Evolutionary conservation across 345 rosid genomes (phyloP), one percentile per base, ranked within the genome.

Genomic region (Citrus reticulata): DNA sequence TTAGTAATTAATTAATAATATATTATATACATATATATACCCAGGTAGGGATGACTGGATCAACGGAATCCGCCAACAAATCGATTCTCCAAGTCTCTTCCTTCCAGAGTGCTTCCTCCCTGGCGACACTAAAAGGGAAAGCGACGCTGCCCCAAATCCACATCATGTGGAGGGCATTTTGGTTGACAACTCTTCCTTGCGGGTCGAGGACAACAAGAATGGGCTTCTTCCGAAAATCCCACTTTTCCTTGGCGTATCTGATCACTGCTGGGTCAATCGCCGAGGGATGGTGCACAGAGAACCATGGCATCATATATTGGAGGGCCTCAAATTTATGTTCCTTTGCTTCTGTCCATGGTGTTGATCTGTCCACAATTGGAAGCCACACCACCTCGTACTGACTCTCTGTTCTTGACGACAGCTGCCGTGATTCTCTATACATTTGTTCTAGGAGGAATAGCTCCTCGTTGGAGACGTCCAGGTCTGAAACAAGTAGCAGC

Each of bases 341-440:
- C 19, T 59, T 77, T 25, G 10, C 60, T 2, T 79, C 85, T 11
- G 71, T 57, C 88, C 85, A 86, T 30, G 83, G 81, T 3, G 77
- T 30, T 22, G 88, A 81, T 64, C 79, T 61, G 60, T 87, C 91
- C 54, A 86, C 83, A 9, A 89, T 77, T 0, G 95, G 92, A 20
- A 93, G 75, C 97, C 97, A 93, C 22, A 91, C 88, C 4, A 91
- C 83, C 82, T 91, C 93, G 57, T 83, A 93, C 64, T 85, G 91
- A 57, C 84, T 82, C 57, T 91, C 91, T 2, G 62, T 14, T 83
- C 88, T 84, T 7, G 66, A 32, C 13, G 88, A 79, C 2, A 73
- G 64, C 25, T 71, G 78, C 49, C 80, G 81, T 5, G 90, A 77
- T 68, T 91, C 92, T 0, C 11, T 59, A 70, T 85, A 89, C 73